These are phyloP conservation scores for Boletus sp. DNA, from an alignment of 768 basidiomycete genomes.

Conservation along the genomic window DNA sequence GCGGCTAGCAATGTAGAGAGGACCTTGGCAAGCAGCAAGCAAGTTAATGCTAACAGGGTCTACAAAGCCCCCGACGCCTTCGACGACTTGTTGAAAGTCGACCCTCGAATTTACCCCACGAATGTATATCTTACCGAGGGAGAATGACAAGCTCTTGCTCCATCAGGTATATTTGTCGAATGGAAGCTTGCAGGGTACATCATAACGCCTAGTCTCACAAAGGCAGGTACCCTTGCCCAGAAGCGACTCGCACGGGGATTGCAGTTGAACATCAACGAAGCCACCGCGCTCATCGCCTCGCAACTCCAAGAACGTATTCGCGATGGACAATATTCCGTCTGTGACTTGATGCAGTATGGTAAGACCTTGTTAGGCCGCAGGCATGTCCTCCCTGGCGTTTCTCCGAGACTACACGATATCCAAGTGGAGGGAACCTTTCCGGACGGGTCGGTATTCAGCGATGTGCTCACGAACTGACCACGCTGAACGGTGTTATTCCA, in stretches of 20 bases:
- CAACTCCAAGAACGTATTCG: constrained; percentile 92
- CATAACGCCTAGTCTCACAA: background rate
- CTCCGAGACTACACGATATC: constrained; percentile 74
- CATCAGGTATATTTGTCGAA: constrained; percentile 49
- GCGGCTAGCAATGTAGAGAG: no score
- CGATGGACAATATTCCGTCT: constrained; percentile 83
- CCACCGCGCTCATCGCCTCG: constrained; percentile 85
- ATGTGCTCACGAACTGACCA: background rate
- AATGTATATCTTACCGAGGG: constrained; percentile 75
- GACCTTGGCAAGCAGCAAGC: no score
- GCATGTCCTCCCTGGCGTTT: constrained; percentile 85
- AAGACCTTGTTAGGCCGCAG: constrained; percentile 83
- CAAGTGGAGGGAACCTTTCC: constrained; percentile 93
- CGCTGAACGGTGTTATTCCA: background rate
- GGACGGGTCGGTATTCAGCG: constrained; percentile 62
- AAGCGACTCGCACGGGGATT: constrained; percentile 93
- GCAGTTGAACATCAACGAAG: constrained; percentile 83
- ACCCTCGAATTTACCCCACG: background rate
- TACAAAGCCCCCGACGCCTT: no score
- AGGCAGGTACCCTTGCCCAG: constrained; percentile 90
- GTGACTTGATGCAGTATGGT: constrained; percentile 92
- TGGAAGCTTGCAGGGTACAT: background rate
- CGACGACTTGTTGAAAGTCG: background rate
- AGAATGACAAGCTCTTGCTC: constrained; percentile 71
- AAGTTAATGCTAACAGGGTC: no score